Evolutionary conservation across 352 stramenopile genomes (phyloP).

Genomic region (Globisporangium spinosum): DNA sequence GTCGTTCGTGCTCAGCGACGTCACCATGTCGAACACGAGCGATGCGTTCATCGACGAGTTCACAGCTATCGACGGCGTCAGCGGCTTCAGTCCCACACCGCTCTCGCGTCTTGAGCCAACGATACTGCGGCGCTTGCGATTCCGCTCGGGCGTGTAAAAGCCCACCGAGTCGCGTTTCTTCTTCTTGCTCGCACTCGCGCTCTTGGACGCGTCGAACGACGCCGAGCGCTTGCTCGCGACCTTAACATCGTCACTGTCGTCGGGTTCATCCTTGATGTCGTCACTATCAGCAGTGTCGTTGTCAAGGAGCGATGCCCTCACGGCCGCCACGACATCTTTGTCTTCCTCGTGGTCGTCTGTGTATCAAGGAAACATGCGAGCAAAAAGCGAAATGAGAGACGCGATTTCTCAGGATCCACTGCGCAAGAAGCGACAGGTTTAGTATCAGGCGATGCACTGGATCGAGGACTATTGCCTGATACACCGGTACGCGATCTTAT

Average conservation of each 20-base stretch:
- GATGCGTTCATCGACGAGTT: constrained; percentile 81
- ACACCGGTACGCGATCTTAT: background rate
- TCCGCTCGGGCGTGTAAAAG: constrained; percentile 15
- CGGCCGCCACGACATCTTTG: background rate
- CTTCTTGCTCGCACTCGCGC: constrained; percentile 1
- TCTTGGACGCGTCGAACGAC: constrained; percentile 7
- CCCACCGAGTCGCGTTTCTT: constrained; percentile 6
- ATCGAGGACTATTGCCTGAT: background rate
- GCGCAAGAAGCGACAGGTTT: background rate
- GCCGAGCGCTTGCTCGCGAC: constrained; percentile 4
- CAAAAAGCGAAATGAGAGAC: background rate
- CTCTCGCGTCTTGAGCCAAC: constrained; percentile 14
- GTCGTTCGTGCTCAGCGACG: constrained; percentile 80
- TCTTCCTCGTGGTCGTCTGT: constrained; percentile 12
- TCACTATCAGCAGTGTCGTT: constrained; percentile 8
- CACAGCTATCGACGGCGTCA: constrained; percentile 52
- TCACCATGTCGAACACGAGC: constrained; percentile 81
- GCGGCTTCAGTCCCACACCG: constrained; percentile 38
- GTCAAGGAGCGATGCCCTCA: background rate
- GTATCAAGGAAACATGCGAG: background rate
- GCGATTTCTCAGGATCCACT: background rate
- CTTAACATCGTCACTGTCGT: background rate
- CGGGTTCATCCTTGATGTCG: constrained; percentile 6
- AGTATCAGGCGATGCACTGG: background rate
- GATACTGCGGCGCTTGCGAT: constrained; percentile 37